Conservation (phyloP, 352 stramenopile species). For the Pythium folliculosum region DNA sequence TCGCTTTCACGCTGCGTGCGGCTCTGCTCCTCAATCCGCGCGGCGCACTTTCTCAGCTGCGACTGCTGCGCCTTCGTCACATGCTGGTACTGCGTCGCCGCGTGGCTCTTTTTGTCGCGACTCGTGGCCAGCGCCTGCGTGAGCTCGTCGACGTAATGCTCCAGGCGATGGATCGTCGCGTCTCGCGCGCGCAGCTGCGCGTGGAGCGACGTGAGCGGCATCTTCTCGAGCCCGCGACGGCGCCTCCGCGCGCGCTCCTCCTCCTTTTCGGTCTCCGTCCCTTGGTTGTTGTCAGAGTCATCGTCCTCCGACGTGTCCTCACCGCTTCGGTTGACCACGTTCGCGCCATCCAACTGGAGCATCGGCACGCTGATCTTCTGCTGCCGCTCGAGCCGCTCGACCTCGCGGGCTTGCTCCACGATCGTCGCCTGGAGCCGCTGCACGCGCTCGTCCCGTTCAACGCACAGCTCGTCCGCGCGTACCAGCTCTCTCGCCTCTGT, state of each 20-base stretch:
- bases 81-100: conserved; percentile 34
- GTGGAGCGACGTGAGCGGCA: conserved; percentile 44
- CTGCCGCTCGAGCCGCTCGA: conserved; percentile 31
- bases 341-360: conserved; percentile 6
- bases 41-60: conserved; percentile 43
- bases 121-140: conserved; percentile 28
- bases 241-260: background rate
- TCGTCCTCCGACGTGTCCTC: conserved; percentile 2
- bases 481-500: too few species aligned
- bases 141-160: conserved; percentile 35
- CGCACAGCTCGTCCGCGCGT: background rate
- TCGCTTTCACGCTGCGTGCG: background rate
- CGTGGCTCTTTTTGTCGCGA: conserved; percentile 33
- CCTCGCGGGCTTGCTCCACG: conserved; percentile 40
- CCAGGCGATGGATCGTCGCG: conserved; percentile 34
- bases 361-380: conserved; percentile 20
- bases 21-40: conserved; percentile 4
- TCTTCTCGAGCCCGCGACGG: conserved; percentile 21
- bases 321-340: background rate
- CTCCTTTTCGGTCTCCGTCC: background rate
- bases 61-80: conserved; percentile 33
- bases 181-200: conserved; percentile 42
- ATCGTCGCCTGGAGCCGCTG: conserved; percentile 39
- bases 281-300: background rate
- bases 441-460: conserved; percentile 5